Conservation (phyloP, 352 stramenopile genomes). For the Elongisporangium prolatum region DNA sequence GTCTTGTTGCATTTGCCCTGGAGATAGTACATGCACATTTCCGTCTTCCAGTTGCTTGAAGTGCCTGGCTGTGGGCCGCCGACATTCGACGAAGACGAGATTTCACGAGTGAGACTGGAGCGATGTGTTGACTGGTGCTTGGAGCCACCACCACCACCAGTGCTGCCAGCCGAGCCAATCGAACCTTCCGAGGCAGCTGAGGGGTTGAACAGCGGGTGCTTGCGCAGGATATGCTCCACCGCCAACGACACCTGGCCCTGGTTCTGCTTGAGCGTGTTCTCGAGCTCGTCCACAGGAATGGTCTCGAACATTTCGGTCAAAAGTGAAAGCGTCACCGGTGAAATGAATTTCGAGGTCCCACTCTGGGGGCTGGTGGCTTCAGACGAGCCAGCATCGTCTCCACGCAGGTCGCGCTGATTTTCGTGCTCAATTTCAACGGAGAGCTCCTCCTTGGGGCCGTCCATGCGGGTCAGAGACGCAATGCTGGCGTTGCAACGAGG, state of each 20-base stretch:
- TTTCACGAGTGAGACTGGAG: conserved; percentile 17
- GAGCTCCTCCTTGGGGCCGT: conserved; percentile 4
- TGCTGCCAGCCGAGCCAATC: conserved; percentile 5
- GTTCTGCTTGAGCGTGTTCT: conserved; percentile 39
- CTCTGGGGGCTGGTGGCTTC: conserved; percentile 2
- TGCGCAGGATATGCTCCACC: conserved; percentile 65
- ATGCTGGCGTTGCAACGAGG: conserved; percentile 9
- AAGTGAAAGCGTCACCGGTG: conserved; percentile 52
- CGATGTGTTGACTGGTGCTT: conserved; percentile 18
- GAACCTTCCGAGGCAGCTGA: conserved; percentile 17
- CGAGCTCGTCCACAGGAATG: conserved; percentile 61
- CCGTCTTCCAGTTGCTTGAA: conserved; percentile 82
- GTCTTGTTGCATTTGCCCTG: conserved; percentile 89
- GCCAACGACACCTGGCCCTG: conserved; percentile 45
- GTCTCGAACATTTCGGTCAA: conserved; percentile 69
- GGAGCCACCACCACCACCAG: conserved; percentile 3
- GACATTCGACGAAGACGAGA: background rate
- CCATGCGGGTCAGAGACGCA: conserved; percentile 5
- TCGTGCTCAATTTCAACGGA: conserved; percentile 21
- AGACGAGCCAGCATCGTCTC: conserved; percentile 2
- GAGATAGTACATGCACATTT: conserved; percentile 89
- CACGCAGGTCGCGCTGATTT: conserved; percentile 20
- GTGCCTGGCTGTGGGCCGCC: conserved; percentile 18
- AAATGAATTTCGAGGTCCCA: conserved; percentile 15
- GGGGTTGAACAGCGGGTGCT: conserved; percentile 71